These are phyloP conservation scores for Agrocybe chaxingu DNA, from an alignment of 768 basidiomycete genomes.

Conservation along the genomic window DNA sequence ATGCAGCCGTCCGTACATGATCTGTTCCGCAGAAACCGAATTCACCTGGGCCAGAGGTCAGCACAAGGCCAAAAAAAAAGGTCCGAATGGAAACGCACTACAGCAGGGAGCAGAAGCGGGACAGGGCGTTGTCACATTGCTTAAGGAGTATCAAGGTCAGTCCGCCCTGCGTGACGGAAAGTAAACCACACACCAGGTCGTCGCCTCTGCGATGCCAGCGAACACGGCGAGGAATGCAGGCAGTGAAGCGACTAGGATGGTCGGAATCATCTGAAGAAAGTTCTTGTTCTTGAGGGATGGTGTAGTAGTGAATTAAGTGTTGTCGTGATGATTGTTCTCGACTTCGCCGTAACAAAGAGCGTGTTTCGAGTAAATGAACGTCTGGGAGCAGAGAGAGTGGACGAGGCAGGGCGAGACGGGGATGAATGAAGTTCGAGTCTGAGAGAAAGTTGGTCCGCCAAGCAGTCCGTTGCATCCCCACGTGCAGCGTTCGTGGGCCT, in stretches of 20 bases:
- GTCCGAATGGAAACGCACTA: constrained; percentile 31
- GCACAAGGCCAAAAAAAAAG: not conserved
- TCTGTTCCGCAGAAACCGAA: constrained; percentile 51
- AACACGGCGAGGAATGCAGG: constrained; percentile 20
- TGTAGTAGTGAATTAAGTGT: no score
- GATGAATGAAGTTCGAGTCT: no score
- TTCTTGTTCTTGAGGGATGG: not conserved
- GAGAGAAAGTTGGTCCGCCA: no score
- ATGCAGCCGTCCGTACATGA: constrained; percentile 27
- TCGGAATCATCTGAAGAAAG: constrained; percentile 11
- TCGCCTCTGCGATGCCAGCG: constrained; percentile 17
- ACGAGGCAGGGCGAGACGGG: no score
- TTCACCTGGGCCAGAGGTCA: constrained; percentile 34
- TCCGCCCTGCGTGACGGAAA: not conserved
- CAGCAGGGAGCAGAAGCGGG: constrained; percentile 47
- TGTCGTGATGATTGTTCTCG: no score
- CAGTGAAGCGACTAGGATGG: constrained; percentile 12
- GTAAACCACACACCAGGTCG: constrained; percentile 17
- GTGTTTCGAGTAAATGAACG: no score
- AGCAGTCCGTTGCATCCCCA: no score
- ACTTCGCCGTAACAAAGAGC: no score
- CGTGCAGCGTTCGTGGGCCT: no score
- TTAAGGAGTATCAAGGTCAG: constrained; percentile 12
- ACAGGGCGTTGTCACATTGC: constrained; percentile 43
- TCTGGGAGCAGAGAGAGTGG: no score